Conservation (phyloP, 768 basidiomycete genomes). For the Austroboletus eburneus region DNA sequence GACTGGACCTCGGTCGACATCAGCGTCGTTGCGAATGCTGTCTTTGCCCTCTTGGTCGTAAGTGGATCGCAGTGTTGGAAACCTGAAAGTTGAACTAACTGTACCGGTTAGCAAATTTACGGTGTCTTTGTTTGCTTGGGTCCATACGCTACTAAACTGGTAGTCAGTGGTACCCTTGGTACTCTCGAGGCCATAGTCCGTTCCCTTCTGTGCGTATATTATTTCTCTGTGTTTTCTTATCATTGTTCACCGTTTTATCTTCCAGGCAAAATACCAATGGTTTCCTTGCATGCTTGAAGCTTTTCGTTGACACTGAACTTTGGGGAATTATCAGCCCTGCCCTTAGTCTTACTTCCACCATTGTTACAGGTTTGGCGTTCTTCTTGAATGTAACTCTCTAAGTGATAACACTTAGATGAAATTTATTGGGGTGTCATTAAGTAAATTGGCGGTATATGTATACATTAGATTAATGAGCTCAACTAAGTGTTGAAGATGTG, state of each 20-base stretch:
- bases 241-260: background rate
- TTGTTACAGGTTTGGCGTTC: background rate
- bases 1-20: no score
- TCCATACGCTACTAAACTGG: background rate
- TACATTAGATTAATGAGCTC: no score
- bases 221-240: background rate
- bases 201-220: constrained; percentile 4
- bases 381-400: background rate
- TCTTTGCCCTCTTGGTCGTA: no score
- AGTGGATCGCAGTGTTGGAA: no score
- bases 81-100: background rate
- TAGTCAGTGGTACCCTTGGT: background rate
- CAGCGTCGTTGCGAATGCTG: no score
- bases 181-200: background rate
- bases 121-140: no score
- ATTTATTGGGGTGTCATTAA: no score
- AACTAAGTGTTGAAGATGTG: no score
- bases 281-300: constrained; percentile 2
- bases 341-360: background rate
- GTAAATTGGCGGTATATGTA: no score
- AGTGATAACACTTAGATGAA: no score
- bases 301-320: background rate
- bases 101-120: no score
- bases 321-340: background rate
- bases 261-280: background rate